Conservation (phyloP, 208 protist genomes). For the Endotrypanum monterogeii region DNA sequence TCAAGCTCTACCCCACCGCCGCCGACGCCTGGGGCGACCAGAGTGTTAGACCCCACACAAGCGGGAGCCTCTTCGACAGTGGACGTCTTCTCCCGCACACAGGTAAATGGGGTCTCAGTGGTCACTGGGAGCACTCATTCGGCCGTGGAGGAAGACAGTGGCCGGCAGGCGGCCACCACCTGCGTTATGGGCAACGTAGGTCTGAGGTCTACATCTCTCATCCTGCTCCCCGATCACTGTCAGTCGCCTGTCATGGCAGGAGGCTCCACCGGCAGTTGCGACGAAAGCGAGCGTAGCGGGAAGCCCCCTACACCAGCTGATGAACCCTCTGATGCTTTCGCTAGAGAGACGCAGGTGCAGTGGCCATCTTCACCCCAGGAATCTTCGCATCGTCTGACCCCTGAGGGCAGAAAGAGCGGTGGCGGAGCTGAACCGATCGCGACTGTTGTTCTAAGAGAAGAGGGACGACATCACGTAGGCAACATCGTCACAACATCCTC, state of each 20-base stretch:
- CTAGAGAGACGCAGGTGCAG: neutral
- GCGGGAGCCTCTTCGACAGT: conserved; percentile 22
- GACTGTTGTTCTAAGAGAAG: neutral
- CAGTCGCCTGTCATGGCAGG: neutral
- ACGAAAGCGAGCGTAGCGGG: neutral
- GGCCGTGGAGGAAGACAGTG: neutral
- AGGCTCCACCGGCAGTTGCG: neutral
- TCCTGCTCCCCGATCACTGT: neutral
- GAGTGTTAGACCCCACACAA: conserved; percentile 19
- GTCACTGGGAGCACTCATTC: neutral
- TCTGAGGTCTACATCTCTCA: neutral
- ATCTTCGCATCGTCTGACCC: neutral
- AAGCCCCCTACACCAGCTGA: neutral
- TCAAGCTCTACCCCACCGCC: conserved; percentile 30
- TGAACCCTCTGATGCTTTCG: neutral
- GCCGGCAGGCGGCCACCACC: neutral
- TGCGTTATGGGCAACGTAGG: neutral
- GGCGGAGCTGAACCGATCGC: neutral
- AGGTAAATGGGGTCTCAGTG: neutral
- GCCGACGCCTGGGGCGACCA: conserved; percentile 24
- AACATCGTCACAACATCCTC: neutral
- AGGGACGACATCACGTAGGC: neutral
- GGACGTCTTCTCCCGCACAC: conserved; percentile 26
- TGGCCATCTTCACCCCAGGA: neutral
- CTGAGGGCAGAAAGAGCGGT: too few species aligned